phyloP scores from a whole-genome alignment of 1,284 basidiomycete genomes.

The Ceratobasidium papillatum region DNA sequence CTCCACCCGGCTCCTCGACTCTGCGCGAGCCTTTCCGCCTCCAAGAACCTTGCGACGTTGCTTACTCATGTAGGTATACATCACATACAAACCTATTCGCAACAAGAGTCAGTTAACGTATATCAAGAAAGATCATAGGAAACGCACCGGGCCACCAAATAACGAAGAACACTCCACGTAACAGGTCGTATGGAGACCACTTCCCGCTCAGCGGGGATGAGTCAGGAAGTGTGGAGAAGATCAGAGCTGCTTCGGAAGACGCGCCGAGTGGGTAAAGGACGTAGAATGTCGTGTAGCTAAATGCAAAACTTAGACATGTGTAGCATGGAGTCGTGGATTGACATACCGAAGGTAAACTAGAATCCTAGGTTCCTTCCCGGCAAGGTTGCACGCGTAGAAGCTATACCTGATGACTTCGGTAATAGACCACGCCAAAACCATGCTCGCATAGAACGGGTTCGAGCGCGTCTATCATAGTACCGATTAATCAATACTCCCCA shows the following conservation, averaged over 20 bases:
- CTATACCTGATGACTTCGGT: constrained; percentile 94
- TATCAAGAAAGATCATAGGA: background rate
- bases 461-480: constrained; percentile 64
- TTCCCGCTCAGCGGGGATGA: constrained; percentile 52
- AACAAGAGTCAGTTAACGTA: background rate
- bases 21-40: constrained; percentile 40
- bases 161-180: constrained; percentile 72
- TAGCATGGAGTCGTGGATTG: background rate
- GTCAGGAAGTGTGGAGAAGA: constrained; percentile 77
- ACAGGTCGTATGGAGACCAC: constrained; percentile 59
- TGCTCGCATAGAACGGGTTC: constrained; percentile 86
- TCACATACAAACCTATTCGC: constrained; percentile 75
- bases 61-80: constrained; percentile 90
- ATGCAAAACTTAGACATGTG: constrained; percentile 44
- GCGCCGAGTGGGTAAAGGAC: constrained; percentile 93
- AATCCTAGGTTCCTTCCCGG: constrained; percentile 56
- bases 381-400: constrained; percentile 82
- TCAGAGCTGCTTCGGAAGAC: constrained; percentile 86
- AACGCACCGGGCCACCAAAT: constrained; percentile 92
- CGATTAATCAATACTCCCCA: background rate
- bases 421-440: constrained; percentile 93
- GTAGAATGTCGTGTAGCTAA: constrained; percentile 90
- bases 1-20: constrained; percentile 28
- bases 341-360: constrained; percentile 58
- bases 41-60: constrained; percentile 83